A percentile compares a stretch with the other conserved stretches of the same genome.
phyloP scores from a whole-genome alignment of 1,284 basidiomycete species.

The Ganoderma resinaceum region DNA sequence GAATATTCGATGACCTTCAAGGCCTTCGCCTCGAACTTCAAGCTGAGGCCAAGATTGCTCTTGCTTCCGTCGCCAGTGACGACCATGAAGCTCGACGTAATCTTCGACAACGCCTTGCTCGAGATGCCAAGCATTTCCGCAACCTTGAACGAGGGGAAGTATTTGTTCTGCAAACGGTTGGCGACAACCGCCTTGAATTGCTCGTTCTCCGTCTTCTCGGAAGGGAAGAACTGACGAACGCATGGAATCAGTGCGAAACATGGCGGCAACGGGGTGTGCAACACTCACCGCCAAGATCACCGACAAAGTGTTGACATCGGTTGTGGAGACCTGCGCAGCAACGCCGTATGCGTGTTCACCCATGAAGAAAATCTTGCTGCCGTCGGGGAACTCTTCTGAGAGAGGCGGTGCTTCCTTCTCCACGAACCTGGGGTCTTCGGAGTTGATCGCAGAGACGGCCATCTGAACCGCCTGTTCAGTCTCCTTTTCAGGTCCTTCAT shows the following conservation, averaged over 20 bases:
- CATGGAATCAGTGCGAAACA: slow-evolving; percentile 4
- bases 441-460: slow-evolving; percentile 77
- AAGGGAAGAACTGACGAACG: slow-evolving; percentile 80
- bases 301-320: slow-evolving; percentile 72
- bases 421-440: slow-evolving; percentile 90
- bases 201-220: slow-evolving; percentile 81
- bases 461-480: slow-evolving; percentile 88
- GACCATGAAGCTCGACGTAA: slow-evolving; percentile 95
- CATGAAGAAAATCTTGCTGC: slow-evolving; percentile 94
- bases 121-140: slow-evolving; percentile 77
- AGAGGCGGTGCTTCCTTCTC: slow-evolving; percentile 85
- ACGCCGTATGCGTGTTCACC: slow-evolving; percentile 95
- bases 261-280: not conserved
- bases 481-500: slow-evolving; percentile 85
- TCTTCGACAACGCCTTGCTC: slow-evolving; percentile 82
- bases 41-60: slow-evolving; percentile 89
- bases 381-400: slow-evolving; percentile 89
- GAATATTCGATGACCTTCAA: slow-evolving; percentile 97
- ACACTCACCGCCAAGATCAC: slow-evolving; percentile 81
- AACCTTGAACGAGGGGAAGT: slow-evolving; percentile 80
- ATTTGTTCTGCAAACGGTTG: slow-evolving; percentile 61
- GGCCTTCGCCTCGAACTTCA: slow-evolving; percentile 98
- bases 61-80: slow-evolving; percentile 78
- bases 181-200: slow-evolving; percentile 76
- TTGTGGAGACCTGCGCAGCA: slow-evolving; percentile 86